Evolutionary conservation across 2,329 filamentous ascomycete species (phyloP).

Genomic region (Diplodia intermedia): DNA sequence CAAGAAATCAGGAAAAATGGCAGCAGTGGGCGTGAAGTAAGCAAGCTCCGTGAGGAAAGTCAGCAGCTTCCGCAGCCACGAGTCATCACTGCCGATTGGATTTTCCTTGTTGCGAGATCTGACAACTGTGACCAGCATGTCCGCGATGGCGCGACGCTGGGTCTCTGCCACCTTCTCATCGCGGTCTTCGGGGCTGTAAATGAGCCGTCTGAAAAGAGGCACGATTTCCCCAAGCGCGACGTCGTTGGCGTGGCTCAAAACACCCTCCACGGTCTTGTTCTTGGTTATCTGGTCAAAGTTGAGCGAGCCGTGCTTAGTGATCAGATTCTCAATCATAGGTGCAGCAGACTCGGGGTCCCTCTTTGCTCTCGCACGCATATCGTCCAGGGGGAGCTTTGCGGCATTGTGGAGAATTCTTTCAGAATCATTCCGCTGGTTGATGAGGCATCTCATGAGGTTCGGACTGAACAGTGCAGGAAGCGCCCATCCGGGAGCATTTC

Average conservation of each 20-base stretch:
- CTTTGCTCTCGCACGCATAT: slow-evolving; percentile 70
- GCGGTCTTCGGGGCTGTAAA: slow-evolving; percentile 53
- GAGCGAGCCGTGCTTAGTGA: slow-evolving; percentile 72
- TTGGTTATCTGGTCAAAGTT: slow-evolving; percentile 88
- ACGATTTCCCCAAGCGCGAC: slow-evolving; percentile 61
- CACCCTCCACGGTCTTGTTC: slow-evolving; percentile 80
- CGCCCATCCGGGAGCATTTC: slow-evolving; percentile 57
- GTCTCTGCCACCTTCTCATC: slow-evolving; percentile 56
- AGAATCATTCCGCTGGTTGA: slow-evolving; percentile 80
- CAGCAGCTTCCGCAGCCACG: slow-evolving; percentile 54
- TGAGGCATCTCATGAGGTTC: slow-evolving; percentile 80
- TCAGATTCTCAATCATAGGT: slow-evolving; percentile 69
- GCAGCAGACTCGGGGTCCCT: slow-evolving; percentile 65
- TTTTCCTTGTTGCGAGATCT: slow-evolving; percentile 48
- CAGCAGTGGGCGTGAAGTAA: slow-evolving; percentile 55
- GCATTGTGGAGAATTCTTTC: slow-evolving; percentile 82
- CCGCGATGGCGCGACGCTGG: slow-evolving; percentile 58
- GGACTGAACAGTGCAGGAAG: slow-evolving; percentile 74
- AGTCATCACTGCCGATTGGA: slow-evolving; percentile 48
- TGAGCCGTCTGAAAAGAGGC: slow-evolving; percentile 56
- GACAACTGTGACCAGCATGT: slow-evolving; percentile 60
- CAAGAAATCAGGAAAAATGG: slow-evolving; percentile 43
- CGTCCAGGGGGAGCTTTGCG: slow-evolving; percentile 76
- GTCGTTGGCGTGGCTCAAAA: slow-evolving; percentile 67
- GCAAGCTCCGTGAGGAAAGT: slow-evolving; percentile 57